phyloP scores from a whole-genome alignment of 2,329 filamentous ascomycete species.

The Pyrenophora teres region DNA sequence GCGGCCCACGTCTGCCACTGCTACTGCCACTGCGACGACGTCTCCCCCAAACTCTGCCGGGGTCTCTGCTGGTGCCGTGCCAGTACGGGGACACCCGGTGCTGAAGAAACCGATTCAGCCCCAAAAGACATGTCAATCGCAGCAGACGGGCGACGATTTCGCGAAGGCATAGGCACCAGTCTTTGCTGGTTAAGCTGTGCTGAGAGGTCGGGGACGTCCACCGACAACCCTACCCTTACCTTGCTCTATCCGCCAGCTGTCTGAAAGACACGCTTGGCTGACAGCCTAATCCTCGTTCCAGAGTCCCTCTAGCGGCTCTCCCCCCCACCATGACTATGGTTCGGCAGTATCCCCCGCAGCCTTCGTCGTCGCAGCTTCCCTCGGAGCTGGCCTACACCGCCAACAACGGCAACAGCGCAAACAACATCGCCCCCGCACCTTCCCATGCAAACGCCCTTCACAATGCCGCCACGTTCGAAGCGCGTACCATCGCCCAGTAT shows the following conservation, averaged over 20 bases:
- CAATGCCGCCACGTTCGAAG: conserved; percentile 34
- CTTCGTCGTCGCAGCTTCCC: conserved; percentile 34
- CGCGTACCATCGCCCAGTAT: conserved; percentile 27
- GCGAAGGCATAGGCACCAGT: conserved; percentile 52
- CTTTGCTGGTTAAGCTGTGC: conserved; percentile 46
- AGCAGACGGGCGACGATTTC: conserved; percentile 46
- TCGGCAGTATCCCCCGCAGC: conserved; percentile 44
- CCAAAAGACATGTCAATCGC: conserved; percentile 47
- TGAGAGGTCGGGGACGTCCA: conserved; percentile 15
- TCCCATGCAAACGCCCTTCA: conserved; percentile 33
- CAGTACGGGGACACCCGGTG: conserved; percentile 29
- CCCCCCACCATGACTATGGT: conserved; percentile 46
- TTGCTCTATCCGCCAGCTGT: neutral
- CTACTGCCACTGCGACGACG: conserved; percentile 6
- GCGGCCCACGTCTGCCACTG: neutral
- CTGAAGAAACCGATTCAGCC: conserved; percentile 11
- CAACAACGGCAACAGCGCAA: conserved; percentile 26
- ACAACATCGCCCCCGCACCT: conserved; percentile 29
- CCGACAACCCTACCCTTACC: conserved; percentile 1
- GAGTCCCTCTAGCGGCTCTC: conserved; percentile 9
- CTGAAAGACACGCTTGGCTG: neutral
- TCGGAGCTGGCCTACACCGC: conserved; percentile 32
- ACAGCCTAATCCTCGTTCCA: conserved; percentile 1
- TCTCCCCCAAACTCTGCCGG: conserved; percentile 20
- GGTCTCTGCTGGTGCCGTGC: conserved; percentile 37